phyloP scores from a whole-genome alignment of 352 stramenopile species.

The Pythium rishiriense region DNA sequence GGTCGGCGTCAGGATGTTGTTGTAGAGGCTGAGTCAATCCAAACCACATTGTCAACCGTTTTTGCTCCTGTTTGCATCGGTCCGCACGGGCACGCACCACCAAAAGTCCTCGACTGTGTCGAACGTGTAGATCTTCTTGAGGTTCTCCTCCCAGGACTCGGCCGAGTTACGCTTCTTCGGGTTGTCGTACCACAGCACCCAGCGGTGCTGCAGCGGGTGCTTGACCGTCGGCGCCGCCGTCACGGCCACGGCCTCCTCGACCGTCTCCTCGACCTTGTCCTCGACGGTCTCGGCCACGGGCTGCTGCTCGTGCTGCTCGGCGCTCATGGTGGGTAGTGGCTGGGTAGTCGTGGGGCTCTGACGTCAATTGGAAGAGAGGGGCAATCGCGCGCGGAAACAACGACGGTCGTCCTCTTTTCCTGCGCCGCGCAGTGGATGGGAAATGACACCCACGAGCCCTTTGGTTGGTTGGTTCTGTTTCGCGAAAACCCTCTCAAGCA shows the following conservation, averaged over 20 bases:
- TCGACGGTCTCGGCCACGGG: conserved; percentile 42
- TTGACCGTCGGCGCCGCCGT: conserved; percentile 42
- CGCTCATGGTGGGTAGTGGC: conserved; percentile 22
- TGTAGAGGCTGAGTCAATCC: conserved; percentile 74
- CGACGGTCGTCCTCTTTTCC: background rate
- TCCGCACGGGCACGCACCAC: conserved; percentile 55
- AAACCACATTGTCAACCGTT: background rate
- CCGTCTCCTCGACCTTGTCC: conserved; percentile 26
- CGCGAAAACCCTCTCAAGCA: conserved; percentile 12
- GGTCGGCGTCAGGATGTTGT: conserved; percentile 92
- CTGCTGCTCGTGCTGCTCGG: conserved; percentile 37
- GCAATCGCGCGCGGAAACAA: too few relatives aligned
- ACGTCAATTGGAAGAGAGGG: background rate
- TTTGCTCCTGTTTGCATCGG: background rate
- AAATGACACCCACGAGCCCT: conserved; percentile 27
- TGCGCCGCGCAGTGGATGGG: background rate
- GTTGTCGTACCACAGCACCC: conserved; percentile 91
- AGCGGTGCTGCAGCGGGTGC: conserved; percentile 87
- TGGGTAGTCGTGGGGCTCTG: background rate
- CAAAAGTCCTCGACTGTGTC: conserved; percentile 97
- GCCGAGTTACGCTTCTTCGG: conserved; percentile 87
- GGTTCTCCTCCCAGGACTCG: conserved; percentile 88
- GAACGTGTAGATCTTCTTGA: conserved; percentile 94
- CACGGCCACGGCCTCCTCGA: conserved; percentile 29
- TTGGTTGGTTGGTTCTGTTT: conserved; percentile 39